phyloP scores from a whole-genome alignment of 2,329 filamentous ascomycete genomes.

The Cordyceps fumosorosea region DNA sequence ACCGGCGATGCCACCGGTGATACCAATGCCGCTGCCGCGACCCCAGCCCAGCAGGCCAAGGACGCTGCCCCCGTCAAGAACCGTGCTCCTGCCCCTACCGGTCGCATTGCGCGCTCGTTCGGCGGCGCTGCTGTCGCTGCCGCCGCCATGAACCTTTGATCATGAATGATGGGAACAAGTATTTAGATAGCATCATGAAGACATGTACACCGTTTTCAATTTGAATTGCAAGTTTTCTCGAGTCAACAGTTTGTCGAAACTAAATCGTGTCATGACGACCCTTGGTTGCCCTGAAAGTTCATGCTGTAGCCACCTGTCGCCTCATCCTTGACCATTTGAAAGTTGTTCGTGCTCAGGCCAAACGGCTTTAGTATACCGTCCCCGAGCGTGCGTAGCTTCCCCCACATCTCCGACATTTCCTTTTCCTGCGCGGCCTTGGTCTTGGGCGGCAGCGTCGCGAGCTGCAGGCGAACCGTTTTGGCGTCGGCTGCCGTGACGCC shows the following conservation, averaged over 20 bases:
- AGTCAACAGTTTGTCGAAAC: neutral
- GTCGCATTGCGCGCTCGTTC: slow-evolving; percentile 5
- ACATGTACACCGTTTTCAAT: neutral
- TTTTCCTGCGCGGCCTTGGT: slow-evolving; percentile 74
- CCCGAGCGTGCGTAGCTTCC: slow-evolving; percentile 84
- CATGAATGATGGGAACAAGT: neutral
- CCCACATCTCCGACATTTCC: slow-evolving; percentile 97
- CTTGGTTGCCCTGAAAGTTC: slow-evolving; percentile 57
- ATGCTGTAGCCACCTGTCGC: slow-evolving; percentile 88
- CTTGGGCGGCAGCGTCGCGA: slow-evolving; percentile 58
- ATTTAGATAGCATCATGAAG: neutral
- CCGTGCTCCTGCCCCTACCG: neutral
- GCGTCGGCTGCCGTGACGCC: slow-evolving; percentile 57
- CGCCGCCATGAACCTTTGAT: slow-evolving; percentile 1
- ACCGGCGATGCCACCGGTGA: neutral
- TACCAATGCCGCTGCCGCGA: neutral
- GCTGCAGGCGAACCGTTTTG: slow-evolving; percentile 59
- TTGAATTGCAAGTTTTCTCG: neutral
- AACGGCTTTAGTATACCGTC: slow-evolving; percentile 91
- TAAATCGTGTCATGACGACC: neutral
- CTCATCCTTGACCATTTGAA: slow-evolving; percentile 88
- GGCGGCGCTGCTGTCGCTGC: slow-evolving; percentile 6
- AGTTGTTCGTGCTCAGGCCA: slow-evolving; percentile 88
- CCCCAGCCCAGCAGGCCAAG: neutral
- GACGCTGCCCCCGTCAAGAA: neutral